Conservation (phyloP, 441 rosid species). For the Croton laevigatus region DNA sequence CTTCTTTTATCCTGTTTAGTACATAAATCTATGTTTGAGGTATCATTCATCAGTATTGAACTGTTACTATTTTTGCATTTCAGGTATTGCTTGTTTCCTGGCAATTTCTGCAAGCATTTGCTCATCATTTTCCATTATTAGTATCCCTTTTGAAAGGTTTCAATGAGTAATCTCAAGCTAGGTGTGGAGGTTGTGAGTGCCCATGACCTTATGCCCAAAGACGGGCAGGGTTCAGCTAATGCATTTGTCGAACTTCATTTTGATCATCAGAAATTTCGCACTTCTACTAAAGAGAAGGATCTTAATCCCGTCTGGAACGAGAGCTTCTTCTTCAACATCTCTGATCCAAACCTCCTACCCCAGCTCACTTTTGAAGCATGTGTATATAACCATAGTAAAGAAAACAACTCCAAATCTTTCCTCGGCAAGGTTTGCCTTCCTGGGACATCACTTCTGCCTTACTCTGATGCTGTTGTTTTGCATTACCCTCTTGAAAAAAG, state of each 20-base stretch:
- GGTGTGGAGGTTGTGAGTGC: constrained; percentile 89
- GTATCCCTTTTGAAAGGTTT: not conserved
- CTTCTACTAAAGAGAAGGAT: constrained; percentile 63
- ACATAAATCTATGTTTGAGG: too few relatives aligned
- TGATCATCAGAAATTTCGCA: constrained; percentile 68
- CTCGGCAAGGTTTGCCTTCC: constrained; percentile 74
- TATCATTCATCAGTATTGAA: too few relatives aligned
- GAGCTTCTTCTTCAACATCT: constrained; percentile 75
- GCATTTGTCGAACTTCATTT: constrained; percentile 82
- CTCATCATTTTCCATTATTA: not conserved
- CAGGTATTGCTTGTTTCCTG: constrained; percentile 26
- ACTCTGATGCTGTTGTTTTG: constrained; percentile 71
- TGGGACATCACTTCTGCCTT: constrained; percentile 73
- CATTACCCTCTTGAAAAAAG: constrained; percentile 83
- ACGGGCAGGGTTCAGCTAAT: constrained; percentile 56
- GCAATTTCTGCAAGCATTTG: constrained; percentile 8
- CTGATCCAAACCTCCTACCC: constrained; percentile 56
- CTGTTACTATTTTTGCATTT: constrained; percentile 8
- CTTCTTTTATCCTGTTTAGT: not conserved
- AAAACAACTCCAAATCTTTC: constrained; percentile 44
- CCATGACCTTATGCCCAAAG: constrained; percentile 62
- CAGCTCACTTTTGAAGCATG: constrained; percentile 62
- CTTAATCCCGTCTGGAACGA: constrained; percentile 85
- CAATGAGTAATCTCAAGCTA: constrained; percentile 73
- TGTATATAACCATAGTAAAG: constrained; percentile 44